Base-by-base conservation (phyloP, 495 filamentous ascomycete genomes). In the Annulohypoxylon stygium region DNA sequence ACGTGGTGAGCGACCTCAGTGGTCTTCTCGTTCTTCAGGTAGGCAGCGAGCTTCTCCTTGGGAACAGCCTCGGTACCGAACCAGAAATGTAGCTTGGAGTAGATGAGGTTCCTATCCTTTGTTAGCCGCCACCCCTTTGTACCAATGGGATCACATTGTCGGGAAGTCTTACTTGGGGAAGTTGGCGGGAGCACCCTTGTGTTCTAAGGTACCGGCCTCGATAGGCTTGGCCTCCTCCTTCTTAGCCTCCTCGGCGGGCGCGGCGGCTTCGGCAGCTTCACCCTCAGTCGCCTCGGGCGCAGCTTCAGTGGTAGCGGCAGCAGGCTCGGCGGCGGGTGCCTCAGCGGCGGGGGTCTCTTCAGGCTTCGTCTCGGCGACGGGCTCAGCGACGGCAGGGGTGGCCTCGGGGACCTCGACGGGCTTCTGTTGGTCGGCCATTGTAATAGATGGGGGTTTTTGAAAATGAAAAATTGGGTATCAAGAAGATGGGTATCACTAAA, bases 11-110 rank as follows among this genome's bases (percentile, higher is more conserved):
- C 92, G 68, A 91, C 82, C 12, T 92, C 90, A 43, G 84, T 81
- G 51, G 91, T 83, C 91, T 98, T 97, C 87, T 97, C 96, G 75
- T 90, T 90, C 82, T 91, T 90, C 77, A 97, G 87, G 85, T 93
- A 98, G 70, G 82, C 82, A 69, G 84, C 77, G 41, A 97, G 86
- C 77, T 92, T 84, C 82, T 96, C 92, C 69, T 89, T 82, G 77
- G 94, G 88, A 55, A 95, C 85, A 48, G 95, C 81, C 65, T 97
- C 93, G 45, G 92, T 87, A 79, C 90, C 91, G 85, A 99, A 94
- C 91, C 93, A 98, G 87, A 99, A 97, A 86, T 93, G 76, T 61
- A 81, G 81, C 81, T 86, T 84, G 70, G 81, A 78, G 79, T 81
- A 83, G 61, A 85, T 75, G 48, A 83, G 73, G 81, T 83, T 85